phyloP scores from a whole-genome alignment of 352 stramenopile species.

The Halophytophthora polymorphica region DNA sequence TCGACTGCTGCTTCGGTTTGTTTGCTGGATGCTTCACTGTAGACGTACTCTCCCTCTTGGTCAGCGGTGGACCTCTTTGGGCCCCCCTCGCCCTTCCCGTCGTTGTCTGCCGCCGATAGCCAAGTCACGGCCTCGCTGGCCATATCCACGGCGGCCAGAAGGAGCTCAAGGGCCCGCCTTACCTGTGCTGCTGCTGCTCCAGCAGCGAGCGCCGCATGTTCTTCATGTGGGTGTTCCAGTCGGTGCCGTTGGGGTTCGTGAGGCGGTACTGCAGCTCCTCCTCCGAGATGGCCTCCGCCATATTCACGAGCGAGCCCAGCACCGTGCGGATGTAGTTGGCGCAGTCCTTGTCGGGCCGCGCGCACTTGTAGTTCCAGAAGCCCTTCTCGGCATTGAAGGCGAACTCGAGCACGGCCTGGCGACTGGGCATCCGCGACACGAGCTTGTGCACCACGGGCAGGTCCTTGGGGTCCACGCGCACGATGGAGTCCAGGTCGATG shows the following conservation, averaged over 20 bases:
- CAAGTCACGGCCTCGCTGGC: background rate
- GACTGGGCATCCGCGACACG: slow-evolving; percentile 50
- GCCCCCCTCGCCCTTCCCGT: too few species aligned
- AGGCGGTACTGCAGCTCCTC: slow-evolving; percentile 89
- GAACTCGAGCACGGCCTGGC: slow-evolving; percentile 80
- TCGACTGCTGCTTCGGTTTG: too few species aligned
- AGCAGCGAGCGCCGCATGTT: slow-evolving; percentile 66
- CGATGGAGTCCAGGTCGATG: slow-evolving; percentile 83
- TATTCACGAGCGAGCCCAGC: slow-evolving; percentile 88
- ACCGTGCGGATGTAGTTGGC: slow-evolving; percentile 91
- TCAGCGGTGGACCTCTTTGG: slow-evolving; percentile 14
- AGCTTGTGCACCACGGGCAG: slow-evolving; percentile 64
- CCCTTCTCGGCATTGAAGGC: slow-evolving; percentile 85
- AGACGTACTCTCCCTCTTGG: slow-evolving; percentile 30
- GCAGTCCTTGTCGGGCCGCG: slow-evolving; percentile 84
- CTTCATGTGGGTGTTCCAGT: slow-evolving; percentile 86
- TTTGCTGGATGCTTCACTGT: slow-evolving; percentile 21
- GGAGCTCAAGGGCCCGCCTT: slow-evolving; percentile 9
- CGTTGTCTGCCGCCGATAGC: too few species aligned
- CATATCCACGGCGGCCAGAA: slow-evolving; percentile 2
- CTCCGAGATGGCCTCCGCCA: slow-evolving; percentile 88
- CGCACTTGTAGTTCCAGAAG: slow-evolving; percentile 89
- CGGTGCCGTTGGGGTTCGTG: slow-evolving; percentile 60
- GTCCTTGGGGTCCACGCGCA: slow-evolving; percentile 78
- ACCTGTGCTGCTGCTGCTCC: slow-evolving; percentile 52